phyloP scores from a whole-genome alignment of 1,284 basidiomycete genomes.

The Pascua sp. region DNA sequence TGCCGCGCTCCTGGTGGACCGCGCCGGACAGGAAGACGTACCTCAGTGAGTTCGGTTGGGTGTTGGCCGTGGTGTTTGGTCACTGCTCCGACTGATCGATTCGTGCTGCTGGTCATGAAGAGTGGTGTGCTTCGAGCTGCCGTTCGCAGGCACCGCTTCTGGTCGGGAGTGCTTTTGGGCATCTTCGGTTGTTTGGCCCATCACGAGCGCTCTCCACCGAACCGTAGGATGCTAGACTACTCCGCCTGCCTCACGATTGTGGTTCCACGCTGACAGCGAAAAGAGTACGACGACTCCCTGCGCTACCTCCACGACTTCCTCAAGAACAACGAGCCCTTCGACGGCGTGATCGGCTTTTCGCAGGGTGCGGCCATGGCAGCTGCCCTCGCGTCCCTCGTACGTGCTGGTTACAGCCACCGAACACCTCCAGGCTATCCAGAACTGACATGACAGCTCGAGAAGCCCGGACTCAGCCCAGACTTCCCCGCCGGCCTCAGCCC shows the following conservation, averaged over 20 bases:
- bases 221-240: no score
- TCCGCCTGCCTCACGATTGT: neutral
- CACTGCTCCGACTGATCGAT: no score
- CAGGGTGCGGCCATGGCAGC: constrained; percentile 79
- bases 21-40: constrained; percentile 9
- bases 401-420: constrained; percentile 25
- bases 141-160: no score
- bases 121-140: no score
- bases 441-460: constrained; percentile 52
- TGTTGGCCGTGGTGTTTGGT: no score
- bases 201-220: no score
- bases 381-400: constrained; percentile 66
- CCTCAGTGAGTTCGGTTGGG: no score
- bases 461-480: constrained; percentile 58
- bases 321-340: constrained; percentile 48
- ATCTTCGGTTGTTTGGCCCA: no score
- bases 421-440: neutral
- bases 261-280: constrained; percentile 1
- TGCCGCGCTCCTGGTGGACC: constrained; percentile 8
- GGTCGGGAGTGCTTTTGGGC: no score
- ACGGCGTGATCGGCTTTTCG: constrained; percentile 77
- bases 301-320: constrained; percentile 49
- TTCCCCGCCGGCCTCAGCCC: constrained; percentile 63
- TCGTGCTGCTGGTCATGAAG: no score
- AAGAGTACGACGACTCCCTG: constrained; percentile 61